phyloP scores from a whole-genome alignment of 2,329 filamentous ascomycete species.

The Emmonsiellopsis sp. region DNA sequence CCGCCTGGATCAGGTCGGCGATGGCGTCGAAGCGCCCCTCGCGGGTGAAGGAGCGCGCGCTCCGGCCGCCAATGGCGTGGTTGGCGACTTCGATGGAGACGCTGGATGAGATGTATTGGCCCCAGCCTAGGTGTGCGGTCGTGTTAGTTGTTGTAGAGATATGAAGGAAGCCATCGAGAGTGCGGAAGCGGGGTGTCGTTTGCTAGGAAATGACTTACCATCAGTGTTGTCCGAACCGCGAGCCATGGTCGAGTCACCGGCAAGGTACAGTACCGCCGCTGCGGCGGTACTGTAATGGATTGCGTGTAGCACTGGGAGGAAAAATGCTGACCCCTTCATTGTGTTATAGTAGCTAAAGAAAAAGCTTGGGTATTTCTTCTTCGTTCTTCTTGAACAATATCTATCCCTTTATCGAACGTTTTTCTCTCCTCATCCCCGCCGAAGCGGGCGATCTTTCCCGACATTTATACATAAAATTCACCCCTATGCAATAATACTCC shows the following conservation, averaged over 20 bases:
- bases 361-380: not conserved
- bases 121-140: constrained; percentile 45
- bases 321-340: not conserved
- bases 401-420: not conserved
- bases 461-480: too few relatives aligned
- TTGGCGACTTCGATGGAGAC: constrained; percentile 46
- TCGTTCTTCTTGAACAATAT: not conserved
- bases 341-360: not conserved
- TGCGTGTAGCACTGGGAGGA: not conserved
- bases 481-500: too few relatives aligned
- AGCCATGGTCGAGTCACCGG: constrained; percentile 29
- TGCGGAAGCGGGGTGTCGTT: not conserved
- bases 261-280: constrained; percentile 10
- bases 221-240: constrained; percentile 6
- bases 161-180: constrained; percentile 12
- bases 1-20: constrained; percentile 41
- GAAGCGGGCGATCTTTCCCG: too few relatives aligned
- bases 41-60: constrained; percentile 55
- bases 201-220: not conserved
- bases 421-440: not conserved
- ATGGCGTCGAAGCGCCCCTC: constrained; percentile 56
- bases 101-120: constrained; percentile 48
- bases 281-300: not conserved
- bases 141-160: not conserved
- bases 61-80: constrained; percentile 56